phyloP scores from a whole-genome alignment of 1,284 basidiomycete genomes.

The Xerocomus nothofagi region DNA sequence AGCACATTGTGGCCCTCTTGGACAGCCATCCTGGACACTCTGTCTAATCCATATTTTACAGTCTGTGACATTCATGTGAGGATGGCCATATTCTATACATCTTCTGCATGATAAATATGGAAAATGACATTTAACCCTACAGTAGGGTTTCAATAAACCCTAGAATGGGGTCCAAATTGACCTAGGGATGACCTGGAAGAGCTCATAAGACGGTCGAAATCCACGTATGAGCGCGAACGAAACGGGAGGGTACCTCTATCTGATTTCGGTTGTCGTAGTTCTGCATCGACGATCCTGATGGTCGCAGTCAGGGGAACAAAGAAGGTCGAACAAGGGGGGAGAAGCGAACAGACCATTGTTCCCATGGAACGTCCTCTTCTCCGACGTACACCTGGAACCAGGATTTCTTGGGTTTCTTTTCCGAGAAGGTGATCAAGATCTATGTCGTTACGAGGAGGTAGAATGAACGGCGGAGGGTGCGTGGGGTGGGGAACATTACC shows the following conservation, averaged over 20 bases:
- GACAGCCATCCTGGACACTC: no score
- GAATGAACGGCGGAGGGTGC: neutral
- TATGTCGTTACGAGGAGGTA: neutral
- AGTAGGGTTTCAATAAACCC: no score
- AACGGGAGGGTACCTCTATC: conserved; percentile 48
- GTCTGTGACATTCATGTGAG: no score
- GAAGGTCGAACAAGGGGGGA: neutral
- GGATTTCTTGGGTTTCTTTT: conserved; percentile 68
- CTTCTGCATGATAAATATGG: no score
- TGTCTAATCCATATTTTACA: no score
- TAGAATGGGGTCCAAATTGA: no score
- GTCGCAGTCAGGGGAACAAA: neutral
- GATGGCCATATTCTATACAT: no score
- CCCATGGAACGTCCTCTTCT: conserved; percentile 82
- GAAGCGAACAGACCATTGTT: conserved; percentile 73
- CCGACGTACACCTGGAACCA: conserved; percentile 71
- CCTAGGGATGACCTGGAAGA: no score
- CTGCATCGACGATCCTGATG: conserved; percentile 69
- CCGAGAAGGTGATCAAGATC: conserved; percentile 73
- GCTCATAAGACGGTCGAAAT: no score
- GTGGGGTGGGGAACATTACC: conserved; percentile 37
- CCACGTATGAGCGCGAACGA: neutral
- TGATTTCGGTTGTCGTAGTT: conserved; percentile 65
- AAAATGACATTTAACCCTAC: no score
- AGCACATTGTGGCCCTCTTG: no score